Conservation (phyloP, 176 grass and related monocot species). For the Stipa capillata region DNA sequence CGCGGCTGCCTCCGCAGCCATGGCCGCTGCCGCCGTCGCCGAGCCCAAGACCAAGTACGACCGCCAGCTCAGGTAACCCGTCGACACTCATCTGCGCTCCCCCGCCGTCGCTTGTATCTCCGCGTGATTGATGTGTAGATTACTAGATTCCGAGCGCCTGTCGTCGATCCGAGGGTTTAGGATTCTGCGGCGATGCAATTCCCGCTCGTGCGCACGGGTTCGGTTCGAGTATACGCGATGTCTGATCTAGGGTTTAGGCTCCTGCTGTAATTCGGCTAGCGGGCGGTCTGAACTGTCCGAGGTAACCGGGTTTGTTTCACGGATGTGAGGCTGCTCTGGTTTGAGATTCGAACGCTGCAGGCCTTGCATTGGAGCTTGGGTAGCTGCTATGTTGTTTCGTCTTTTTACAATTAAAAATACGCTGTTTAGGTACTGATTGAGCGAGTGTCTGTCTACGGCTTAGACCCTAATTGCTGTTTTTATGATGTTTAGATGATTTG, state of each 20-base stretch:
- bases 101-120: background rate
- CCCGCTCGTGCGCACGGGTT: too few species aligned
- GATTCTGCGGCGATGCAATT: background rate
- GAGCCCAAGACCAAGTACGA: slow-evolving; percentile 82
- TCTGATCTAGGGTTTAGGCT: slow-evolving; percentile 22
- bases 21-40: slow-evolving; percentile 31
- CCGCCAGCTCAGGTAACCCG: slow-evolving; percentile 60
- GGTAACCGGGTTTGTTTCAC: background rate
- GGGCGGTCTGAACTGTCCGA: background rate
- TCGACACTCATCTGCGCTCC: background rate
- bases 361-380: background rate
- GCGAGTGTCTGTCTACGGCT: background rate
- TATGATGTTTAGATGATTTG: background rate
- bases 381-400: background rate
- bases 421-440: background rate
- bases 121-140: background rate
- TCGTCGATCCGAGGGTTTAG: slow-evolving; percentile 2
- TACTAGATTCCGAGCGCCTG: slow-evolving; percentile 18
- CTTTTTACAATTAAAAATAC: background rate
- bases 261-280: background rate
- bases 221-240: background rate
- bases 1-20: slow-evolving; percentile 17
- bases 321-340: background rate
- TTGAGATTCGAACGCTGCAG: background rate
- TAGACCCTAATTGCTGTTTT: background rate